Evolutionary conservation across 2,329 filamentous ascomycete species (phyloP).

Genomic region (Alternaria consortialis): DNA sequence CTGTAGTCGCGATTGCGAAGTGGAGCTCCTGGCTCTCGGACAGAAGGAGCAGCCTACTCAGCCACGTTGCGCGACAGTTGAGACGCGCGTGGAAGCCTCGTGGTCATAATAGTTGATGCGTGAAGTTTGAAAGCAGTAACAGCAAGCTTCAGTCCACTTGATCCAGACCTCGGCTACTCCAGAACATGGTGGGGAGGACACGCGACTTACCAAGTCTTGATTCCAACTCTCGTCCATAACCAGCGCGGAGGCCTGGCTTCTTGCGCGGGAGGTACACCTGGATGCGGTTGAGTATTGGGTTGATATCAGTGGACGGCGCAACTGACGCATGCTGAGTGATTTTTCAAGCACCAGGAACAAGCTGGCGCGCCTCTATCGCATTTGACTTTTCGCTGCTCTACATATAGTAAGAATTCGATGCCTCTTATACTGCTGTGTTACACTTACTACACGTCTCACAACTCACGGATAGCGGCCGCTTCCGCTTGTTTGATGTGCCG

Average conservation of each 20-base stretch:
- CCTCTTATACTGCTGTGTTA: neutral
- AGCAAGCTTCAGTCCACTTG: neutral
- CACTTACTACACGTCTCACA: constrained; percentile 65
- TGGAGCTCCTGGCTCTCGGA: neutral
- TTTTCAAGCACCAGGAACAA: constrained; percentile 76
- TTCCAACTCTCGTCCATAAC: constrained; percentile 70
- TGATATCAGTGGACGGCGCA: constrained; percentile 3
- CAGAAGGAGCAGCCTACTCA: neutral
- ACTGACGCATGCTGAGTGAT: constrained; percentile 67
- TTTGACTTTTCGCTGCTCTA: constrained; percentile 75
- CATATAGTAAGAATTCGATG: neutral
- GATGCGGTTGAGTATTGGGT: constrained; percentile 9
- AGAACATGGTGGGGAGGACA: neutral
- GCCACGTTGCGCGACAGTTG: neutral
- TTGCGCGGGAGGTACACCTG: constrained; percentile 72
- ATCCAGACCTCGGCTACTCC: constrained; percentile 17
- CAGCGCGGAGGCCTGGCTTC: constrained; percentile 70
- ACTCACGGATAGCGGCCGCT: constrained; percentile 62
- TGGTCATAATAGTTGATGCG: neutral
- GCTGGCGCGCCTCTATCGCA: constrained; percentile 76
- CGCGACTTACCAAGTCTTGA: constrained; percentile 61
- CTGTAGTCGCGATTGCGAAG: neutral
- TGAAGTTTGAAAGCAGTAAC: neutral
- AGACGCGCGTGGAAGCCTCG: neutral
- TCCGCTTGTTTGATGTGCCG: constrained; percentile 56